Conservation (phyloP, 805 yeast genomes). For the Aciculoconidium aculeatum region DNA sequence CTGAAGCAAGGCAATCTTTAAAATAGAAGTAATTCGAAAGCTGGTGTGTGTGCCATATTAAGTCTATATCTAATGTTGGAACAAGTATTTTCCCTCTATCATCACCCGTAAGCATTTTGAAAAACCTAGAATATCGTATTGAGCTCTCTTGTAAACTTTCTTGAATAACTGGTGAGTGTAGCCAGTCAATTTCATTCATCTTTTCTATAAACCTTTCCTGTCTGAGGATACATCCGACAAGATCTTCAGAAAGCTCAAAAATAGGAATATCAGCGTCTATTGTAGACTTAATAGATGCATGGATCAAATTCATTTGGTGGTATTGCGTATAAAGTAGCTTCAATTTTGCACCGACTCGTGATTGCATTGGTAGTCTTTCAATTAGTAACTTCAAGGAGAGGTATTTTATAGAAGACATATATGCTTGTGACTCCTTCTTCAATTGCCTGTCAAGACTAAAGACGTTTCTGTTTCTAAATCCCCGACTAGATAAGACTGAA, state of each 20-base stretch:
- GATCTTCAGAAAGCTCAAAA: slow-evolving; percentile 13
- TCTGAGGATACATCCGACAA: slow-evolving; percentile 19
- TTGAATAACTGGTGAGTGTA: slow-evolving; percentile 9
- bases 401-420: no score
- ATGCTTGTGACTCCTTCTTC: no score
- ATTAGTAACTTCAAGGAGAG: no score
- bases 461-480: no score
- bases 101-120: slow-evolving; percentile 3
- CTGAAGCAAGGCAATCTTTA: slow-evolving; percentile 6
- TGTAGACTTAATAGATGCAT: no score
- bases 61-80: slow-evolving; percentile 24
- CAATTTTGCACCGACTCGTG: no score
- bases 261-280: no score
- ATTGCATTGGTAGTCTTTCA: no score
- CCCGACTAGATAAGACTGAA: no score
- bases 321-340: no score
- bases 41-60: slow-evolving; percentile 26
- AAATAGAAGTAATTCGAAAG: slow-evolving; percentile 13
- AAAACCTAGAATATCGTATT: slow-evolving; percentile 16
- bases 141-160: slow-evolving; percentile 11
- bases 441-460: no score
- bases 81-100: slow-evolving; percentile 10
- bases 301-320: slow-evolving; percentile 4
- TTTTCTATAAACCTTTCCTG: slow-evolving; percentile 18
- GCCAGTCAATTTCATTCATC: slow-evolving; percentile 15